A percentile compares a stretch with the other conserved stretches of the same genome.
These are phyloP conservation scores for Plasmodium gaboni DNA, from an alignment of 169 alveolate species.

Conservation along the genomic window DNA sequence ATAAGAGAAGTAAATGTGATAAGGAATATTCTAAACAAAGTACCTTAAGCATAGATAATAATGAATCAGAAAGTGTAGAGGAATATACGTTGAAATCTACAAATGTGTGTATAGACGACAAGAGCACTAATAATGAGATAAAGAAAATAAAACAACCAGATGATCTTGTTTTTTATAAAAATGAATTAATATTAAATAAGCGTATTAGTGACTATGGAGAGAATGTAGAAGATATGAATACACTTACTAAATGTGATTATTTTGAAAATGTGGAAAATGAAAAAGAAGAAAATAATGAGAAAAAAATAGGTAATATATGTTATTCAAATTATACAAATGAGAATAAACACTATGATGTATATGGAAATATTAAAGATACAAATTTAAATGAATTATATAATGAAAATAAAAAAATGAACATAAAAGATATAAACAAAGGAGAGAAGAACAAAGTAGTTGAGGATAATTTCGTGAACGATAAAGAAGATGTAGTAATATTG, in stretches of 20 bases:
- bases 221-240: conserved; percentile 5
- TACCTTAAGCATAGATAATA: conserved; percentile 48
- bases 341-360: not conserved
- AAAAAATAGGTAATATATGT: not conserved
- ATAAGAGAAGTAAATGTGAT: conserved; percentile 22
- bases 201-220: not conserved
- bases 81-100: conserved; percentile 18
- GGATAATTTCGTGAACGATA: not conserved
- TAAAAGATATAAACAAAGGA: not conserved
- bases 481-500: not conserved
- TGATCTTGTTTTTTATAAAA: not conserved
- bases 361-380: not conserved
- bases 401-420: conserved; percentile 6
- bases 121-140: not conserved
- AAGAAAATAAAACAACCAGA: conserved; percentile 6
- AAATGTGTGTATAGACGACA: not conserved
- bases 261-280: not conserved
- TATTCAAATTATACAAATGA: not conserved
- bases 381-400: conserved; percentile 5
- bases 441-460: not conserved
- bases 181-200: not conserved
- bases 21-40: conserved; percentile 52
- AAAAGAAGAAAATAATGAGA: not conserved
- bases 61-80: conserved; percentile 20
- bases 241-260: not conserved